Evolutionary conservation across 1,284 basidiomycete species (phyloP).

Genomic region (Vanrija sp.): DNA sequence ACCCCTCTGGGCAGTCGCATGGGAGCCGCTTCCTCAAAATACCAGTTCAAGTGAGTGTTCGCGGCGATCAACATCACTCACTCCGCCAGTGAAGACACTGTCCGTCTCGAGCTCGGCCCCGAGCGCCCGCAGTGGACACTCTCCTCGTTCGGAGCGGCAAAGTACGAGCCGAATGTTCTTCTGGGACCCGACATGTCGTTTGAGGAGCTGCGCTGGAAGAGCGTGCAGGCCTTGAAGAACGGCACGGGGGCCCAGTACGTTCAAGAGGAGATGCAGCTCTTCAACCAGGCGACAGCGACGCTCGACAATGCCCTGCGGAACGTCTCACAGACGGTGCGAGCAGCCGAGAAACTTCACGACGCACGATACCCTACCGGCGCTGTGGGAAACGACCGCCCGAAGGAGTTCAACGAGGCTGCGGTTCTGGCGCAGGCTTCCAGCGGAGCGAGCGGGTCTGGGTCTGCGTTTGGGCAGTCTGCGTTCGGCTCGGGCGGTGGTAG

Average conservation of each 20-base stretch:
- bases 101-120: slow-evolving; percentile 32
- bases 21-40: slow-evolving; percentile 14
- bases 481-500: not conserved
- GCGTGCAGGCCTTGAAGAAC: slow-evolving; percentile 53
- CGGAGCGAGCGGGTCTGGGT: not conserved
- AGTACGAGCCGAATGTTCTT: slow-evolving; percentile 68
- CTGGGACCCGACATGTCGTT: slow-evolving; percentile 66
- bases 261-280: slow-evolving; percentile 30
- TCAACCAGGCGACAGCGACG: slow-evolving; percentile 21
- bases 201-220: slow-evolving; percentile 75
- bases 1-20: slow-evolving; percentile 17
- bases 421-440: slow-evolving; percentile 11
- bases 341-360: slow-evolving; percentile 40
- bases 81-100: slow-evolving; percentile 28
- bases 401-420: slow-evolving; percentile 31
- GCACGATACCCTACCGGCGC: slow-evolving; percentile 26
- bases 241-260: slow-evolving; percentile 20
- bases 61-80: not conserved
- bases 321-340: slow-evolving; percentile 15
- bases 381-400: slow-evolving; percentile 24
- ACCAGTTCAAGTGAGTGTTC: slow-evolving; percentile 39
- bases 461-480: not conserved
- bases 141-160: slow-evolving; percentile 68
- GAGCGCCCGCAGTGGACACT: slow-evolving; percentile 70
- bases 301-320: slow-evolving; percentile 31